phyloP scores from a whole-genome alignment of 2,329 filamentous ascomycete species.

The Fusarium buxicola region DNA sequence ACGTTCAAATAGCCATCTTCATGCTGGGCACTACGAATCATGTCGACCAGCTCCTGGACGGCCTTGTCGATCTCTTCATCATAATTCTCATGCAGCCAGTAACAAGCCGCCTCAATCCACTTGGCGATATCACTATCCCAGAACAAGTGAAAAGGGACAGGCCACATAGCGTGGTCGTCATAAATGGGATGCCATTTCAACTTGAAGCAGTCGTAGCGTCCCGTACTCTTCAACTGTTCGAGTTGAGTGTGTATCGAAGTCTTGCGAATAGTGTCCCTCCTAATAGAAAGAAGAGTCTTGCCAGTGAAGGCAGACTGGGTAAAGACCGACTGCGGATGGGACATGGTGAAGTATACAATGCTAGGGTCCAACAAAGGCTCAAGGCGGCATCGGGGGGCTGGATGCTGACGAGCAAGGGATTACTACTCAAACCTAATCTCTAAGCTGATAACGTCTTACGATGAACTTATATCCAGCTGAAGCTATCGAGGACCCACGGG shows the following conservation, averaged over 20 bases:
- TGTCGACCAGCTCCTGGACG: slow-evolving; percentile 61
- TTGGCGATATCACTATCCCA: slow-evolving; percentile 68
- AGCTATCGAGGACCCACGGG: slow-evolving; percentile 8
- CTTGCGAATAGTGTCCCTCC: slow-evolving; percentile 10
- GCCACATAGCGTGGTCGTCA: slow-evolving; percentile 62
- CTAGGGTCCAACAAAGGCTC: not conserved
- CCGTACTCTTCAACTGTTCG: slow-evolving; percentile 63
- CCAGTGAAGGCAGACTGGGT: slow-evolving; percentile 11
- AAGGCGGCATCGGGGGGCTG: not conserved
- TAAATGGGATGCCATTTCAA: slow-evolving; percentile 67
- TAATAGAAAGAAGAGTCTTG: slow-evolving; percentile 9
- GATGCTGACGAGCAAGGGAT: not conserved
- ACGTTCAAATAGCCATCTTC: slow-evolving; percentile 72
- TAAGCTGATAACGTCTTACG: slow-evolving; percentile 6
- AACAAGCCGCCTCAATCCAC: slow-evolving; percentile 72
- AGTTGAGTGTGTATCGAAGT: slow-evolving; percentile 57
- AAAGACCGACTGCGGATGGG: slow-evolving; percentile 30
- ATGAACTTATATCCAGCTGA: slow-evolving; percentile 17
- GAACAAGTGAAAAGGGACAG: slow-evolving; percentile 68
- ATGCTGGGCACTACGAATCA: slow-evolving; percentile 67
- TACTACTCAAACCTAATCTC: not conserved
- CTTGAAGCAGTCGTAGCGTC: slow-evolving; percentile 68
- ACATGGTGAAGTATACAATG: slow-evolving; percentile 9
- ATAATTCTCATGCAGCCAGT: slow-evolving; percentile 57
- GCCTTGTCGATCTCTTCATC: slow-evolving; percentile 20